These are phyloP conservation scores for Fusarium hostae DNA, from an alignment of 2,329 filamentous ascomycete species.

Conservation along the genomic window DNA sequence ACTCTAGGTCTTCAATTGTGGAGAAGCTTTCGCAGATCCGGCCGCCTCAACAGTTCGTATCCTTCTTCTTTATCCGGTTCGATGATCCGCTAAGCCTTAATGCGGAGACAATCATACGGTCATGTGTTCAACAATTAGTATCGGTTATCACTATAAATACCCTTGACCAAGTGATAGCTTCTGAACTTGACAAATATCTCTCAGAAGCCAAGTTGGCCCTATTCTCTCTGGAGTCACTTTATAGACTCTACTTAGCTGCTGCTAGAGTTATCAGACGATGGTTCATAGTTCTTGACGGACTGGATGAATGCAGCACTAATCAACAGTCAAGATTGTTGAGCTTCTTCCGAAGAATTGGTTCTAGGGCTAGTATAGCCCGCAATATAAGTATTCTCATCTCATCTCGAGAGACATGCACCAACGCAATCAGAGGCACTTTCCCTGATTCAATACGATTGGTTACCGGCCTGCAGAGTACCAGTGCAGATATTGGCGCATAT, in stretches of 20 bases:
- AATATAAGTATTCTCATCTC: not conserved
- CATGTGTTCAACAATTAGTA: not conserved
- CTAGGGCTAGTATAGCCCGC: fast-evolving
- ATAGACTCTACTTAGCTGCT: fast-evolving
- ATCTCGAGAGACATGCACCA: not conserved
- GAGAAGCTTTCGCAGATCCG: not conserved
- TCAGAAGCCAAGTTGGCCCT: fast-evolving
- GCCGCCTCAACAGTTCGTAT: not conserved
- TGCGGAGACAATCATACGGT: not conserved
- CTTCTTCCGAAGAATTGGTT: not conserved
- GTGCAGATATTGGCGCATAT: not conserved
- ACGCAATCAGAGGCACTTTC: not conserved
- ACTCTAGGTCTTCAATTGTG: not conserved
- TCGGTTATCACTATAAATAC: not conserved
- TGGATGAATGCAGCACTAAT: not conserved
- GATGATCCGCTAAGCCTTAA: not conserved
- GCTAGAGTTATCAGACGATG: fast-evolving
- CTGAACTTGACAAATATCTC: not conserved
- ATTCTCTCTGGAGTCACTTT: fast-evolving
- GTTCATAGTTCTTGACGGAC: not conserved
- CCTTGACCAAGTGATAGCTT: fast-evolving
- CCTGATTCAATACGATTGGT: not conserved
- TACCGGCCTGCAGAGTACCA: not conserved
- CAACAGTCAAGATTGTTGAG: not conserved
- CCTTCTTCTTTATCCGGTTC: not conserved